Percentiles rank a stretch among this genome's conserved stretches.
Evolutionary conservation across 495 filamentous ascomycete species (phyloP).

Genomic region (Penicillium alfredii): DNA sequence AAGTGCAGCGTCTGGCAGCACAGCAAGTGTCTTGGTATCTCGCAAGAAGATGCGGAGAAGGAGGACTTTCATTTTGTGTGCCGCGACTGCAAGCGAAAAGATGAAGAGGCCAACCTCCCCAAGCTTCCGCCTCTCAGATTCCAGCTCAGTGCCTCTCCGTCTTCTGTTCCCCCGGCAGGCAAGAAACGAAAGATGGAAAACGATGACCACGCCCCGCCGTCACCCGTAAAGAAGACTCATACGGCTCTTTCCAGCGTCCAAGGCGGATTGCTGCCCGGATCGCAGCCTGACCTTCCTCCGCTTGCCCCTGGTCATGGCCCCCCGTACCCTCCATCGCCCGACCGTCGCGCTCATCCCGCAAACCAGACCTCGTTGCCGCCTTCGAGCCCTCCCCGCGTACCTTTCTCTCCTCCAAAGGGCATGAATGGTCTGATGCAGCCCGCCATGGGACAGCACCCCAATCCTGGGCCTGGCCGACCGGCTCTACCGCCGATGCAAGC

Average conservation of each 20-base stretch:
- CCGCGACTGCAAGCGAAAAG: conserved; percentile 63
- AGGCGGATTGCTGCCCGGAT: conserved; percentile 8
- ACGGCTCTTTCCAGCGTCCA: conserved; percentile 13
- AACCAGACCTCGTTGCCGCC: conserved; percentile 19
- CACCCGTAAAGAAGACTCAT: conserved; percentile 30
- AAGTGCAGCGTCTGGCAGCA: conserved; percentile 96
- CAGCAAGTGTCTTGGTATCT: conserved; percentile 79
- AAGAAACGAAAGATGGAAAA: conserved; percentile 25
- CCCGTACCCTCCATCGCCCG: conserved; percentile 35
- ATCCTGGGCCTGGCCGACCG: conserved; percentile 22
- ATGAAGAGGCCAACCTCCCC: conserved; percentile 53
- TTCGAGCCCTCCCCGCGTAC: conserved; percentile 31
- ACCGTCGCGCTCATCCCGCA: conserved; percentile 31
- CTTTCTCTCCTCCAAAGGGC: conserved; percentile 36
- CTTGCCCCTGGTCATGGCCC: conserved; percentile 20
- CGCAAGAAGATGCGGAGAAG: conserved; percentile 66
- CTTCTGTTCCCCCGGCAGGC: conserved; percentile 16
- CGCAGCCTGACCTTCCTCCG: conserved; percentile 18
- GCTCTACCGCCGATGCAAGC: conserved; percentile 28
- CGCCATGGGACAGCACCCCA: conserved; percentile 22
- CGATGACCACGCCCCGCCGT: conserved; percentile 15
- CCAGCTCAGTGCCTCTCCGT: conserved; percentile 46
- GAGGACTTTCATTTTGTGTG: conserved; percentile 91
- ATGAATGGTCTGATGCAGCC: conserved; percentile 21
- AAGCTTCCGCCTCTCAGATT: conserved; percentile 72